phyloP scores from a whole-genome alignment of 2,329 filamentous ascomycete species.

The Venturia nashicola region DNA sequence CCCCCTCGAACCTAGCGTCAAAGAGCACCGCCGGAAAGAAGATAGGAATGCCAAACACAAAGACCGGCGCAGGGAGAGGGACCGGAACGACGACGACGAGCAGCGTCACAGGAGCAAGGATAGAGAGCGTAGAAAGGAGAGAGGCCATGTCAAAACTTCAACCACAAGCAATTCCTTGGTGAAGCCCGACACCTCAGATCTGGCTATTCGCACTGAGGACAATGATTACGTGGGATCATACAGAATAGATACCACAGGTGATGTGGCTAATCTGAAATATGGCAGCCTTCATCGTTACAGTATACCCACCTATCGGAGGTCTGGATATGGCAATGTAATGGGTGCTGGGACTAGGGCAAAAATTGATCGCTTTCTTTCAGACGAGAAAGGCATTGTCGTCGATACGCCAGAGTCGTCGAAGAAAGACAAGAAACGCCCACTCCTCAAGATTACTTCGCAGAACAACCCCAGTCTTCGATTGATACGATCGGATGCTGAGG shows the following conservation, averaged over 20 bases:
- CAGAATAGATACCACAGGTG: conserved; percentile 61
- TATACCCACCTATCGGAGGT: conserved; percentile 58
- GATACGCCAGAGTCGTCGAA: neutral
- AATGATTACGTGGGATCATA: conserved; percentile 31
- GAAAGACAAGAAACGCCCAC: conserved; percentile 29
- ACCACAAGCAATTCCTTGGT: neutral
- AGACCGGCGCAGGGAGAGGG: neutral
- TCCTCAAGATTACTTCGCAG: neutral
- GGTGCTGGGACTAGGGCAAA: conserved; percentile 48
- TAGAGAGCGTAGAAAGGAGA: conserved; percentile 9
- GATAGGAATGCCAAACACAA: neutral
- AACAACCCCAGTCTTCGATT: neutral
- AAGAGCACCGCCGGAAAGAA: neutral
- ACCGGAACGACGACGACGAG: neutral
- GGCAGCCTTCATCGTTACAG: conserved; percentile 60
- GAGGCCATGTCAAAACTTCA: neutral
- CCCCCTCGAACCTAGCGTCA: neutral
- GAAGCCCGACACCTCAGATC: neutral
- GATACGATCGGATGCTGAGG: neutral
- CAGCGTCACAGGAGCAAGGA: conserved; percentile 2
- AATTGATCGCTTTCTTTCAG: conserved; percentile 54
- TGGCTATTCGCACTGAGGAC: conserved; percentile 7
- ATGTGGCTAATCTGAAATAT: conserved; percentile 62
- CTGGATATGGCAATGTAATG: conserved; percentile 57
- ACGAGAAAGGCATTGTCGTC: conserved; percentile 26